Evolutionary conservation across 2,329 filamentous ascomycete genomes (phyloP), one percentile per base, ranked within the genome.

Genomic region (Penicillium sclerotigenum): DNA sequence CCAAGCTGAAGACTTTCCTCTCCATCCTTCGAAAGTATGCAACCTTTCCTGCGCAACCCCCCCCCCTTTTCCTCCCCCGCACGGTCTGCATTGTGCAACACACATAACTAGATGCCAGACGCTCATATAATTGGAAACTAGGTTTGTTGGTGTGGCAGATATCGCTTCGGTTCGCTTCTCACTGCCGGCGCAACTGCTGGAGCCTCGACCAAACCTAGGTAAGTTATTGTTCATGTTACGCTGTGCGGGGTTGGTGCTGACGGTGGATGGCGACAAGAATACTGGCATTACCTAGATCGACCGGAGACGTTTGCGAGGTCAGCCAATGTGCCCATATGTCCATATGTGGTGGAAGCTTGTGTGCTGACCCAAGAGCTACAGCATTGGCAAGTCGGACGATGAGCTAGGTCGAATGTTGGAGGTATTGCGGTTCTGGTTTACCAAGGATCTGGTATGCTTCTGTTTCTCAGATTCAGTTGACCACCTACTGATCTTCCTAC

Each of bases 231-330:
- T 26, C 47, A 28, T 55, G 22, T 45, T 36, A 47, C 26, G n/a
- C 28, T 40, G 37, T 36, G 38, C 16, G 54, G 51, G 33, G 26
- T 45, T 31, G 57, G 31, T 33, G 47, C 61, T 68, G 59, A 70
- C 56, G 18, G 16, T 9, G 14, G 34, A 37, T 40, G 13, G 11
- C 36, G 46, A 29, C 34, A 66, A 85, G 94, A 99, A 79, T 99
- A 97, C 78, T 99, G 94, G 94, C 95, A 95, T 70, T 99, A 99
- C 71, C 82, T 99, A 72, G 94, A 99, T 75, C 85, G 91, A 65
- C 93, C 93, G 22, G 95, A 96, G 74, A 90, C 92, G 46, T 97
- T 99, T 71, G 83, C 83, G 60, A 84, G 80, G 82, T 84, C 64
- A 67, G 77, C 61, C 67, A 61, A 59, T 52, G 59, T 52, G 54